Evolutionary conservation across 441 rosid species (phyloP), one percentile per base, ranked within the genome.

Genomic region (Raphanus hybrid): DNA sequence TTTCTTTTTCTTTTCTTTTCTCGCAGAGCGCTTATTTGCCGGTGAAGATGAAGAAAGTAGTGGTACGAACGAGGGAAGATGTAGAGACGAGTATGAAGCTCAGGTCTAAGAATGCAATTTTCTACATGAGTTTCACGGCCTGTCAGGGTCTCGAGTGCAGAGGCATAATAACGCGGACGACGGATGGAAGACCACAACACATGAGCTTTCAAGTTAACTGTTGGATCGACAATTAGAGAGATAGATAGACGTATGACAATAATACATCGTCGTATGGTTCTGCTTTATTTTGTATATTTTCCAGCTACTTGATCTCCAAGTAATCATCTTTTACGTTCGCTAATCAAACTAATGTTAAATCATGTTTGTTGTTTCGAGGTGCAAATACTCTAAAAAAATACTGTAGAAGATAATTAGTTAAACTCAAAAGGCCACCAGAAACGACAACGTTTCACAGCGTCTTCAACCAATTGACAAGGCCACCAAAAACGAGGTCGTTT

Each of bases 221-320:
- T 3, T 29, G 39, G 65, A n/a, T 29, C 10, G 65, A n/a, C 10
- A 61, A 61, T 1, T 61, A 61, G 65, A 59, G 64, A 23, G 45
- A 8, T 8, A 43, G 50, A 43, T 39, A 8, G 45, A 18, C 18
- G 18, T 18, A 18, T 18, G 18, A 18, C 18, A 18, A 18, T 18
- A 18, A 18, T 18, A 18, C 18, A 18, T 18, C 18, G 18, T 18
- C 18, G 18, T 18, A 18, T 18, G 18, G 18, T 18, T 18, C 18
- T 18, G 18, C 18, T 18, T 18, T 77, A 58, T 27, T 11, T 16
- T 78, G 81, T 73, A 78, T 58, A 78, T 78, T 27, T 60, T 23
- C 37, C 48, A 67, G 74, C 54, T 69, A 15, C 74, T 73, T 78
- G 63, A 10, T 39, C 39, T 71, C 57, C 74, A 78, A 78, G 82